Conservation (phyloP, 2,329 filamentous ascomycete species). For the Colletotrichum falcatum region DNA sequence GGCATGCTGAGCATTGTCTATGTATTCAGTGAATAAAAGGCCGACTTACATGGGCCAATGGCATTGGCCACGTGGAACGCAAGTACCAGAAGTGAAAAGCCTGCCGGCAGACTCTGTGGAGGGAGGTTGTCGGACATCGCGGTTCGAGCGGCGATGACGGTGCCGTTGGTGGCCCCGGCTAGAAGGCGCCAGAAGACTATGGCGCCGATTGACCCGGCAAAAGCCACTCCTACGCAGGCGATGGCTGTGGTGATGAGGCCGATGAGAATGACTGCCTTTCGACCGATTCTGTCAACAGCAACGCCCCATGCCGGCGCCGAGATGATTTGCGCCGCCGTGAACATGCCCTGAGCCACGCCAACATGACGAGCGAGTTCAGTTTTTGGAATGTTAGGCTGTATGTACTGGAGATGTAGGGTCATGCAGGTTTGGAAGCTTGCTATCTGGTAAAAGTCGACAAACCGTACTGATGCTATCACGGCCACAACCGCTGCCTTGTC, state of each 20-base stretch:
- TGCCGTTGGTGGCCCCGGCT: conserved; percentile 7
- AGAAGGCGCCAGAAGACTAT: conserved; percentile 6
- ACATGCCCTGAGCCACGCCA: conserved; percentile 16
- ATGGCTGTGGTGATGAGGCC: conserved; percentile 3
- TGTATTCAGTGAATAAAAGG: not conserved
- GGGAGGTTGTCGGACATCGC: conserved; percentile 11
- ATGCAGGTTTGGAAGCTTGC: conserved; percentile 19
- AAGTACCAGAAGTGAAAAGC: conserved; percentile 11
- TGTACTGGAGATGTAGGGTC: not conserved
- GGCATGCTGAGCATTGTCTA: not conserved
- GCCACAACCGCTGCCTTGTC: conserved; percentile 2
- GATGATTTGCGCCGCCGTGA: conserved; percentile 6
- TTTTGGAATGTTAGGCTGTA: not conserved
- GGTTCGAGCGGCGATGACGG: conserved; percentile 12
- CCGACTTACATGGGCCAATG: conserved; percentile 1
- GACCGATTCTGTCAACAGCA: conserved; percentile 2
- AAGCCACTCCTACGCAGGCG: conserved; percentile 3
- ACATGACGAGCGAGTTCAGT: conserved; percentile 1
- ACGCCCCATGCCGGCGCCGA: conserved; percentile 8
- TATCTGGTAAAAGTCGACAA: conserved; percentile 23
- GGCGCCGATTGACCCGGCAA: not conserved
- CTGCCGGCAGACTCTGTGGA: not conserved
- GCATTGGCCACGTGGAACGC: conserved; percentile 12
- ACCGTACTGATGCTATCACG: conserved; percentile 4
- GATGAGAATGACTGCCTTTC: not conserved